Base-by-base conservation (phyloP, 2,329 filamentous ascomycete genomes). In the Cadophora sp. region DNA sequence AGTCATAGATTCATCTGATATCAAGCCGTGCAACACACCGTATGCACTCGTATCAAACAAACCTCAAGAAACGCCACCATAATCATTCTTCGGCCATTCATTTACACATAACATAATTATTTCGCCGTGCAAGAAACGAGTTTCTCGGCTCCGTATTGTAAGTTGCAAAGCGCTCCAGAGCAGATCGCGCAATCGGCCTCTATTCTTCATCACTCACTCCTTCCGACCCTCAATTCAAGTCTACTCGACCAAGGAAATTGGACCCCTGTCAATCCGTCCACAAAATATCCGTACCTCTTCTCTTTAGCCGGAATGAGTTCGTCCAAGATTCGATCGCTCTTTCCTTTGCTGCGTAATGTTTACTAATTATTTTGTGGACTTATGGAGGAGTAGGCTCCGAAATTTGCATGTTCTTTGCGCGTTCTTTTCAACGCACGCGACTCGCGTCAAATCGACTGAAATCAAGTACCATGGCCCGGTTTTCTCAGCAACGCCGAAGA, bases 261-360 rank as follows among this genome's bases (percentile, higher is more conserved):
- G 12, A 16, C 40, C 40, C 40, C 40, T 16, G 40, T 43, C 40
- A 43, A 16, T 19, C 40, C 11, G 14, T 43, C 40, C 40, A 43
- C 40, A 43, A 43, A 43, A 16, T 19, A 16, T 16, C 14, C 6
- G 14, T 19, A 43, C 4, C 34, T 16, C 40, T 16, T 43, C 12
- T 48, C 43, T 48, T 48, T 48, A 48, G 4, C 43, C 43, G 43
- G 43, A 48, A 48, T 48, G 43, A 48, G 43, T 48, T 48, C 43
- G 43, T 48, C 19, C 43, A n/a, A 48, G 19, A 48, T 43, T 12
- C 43, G 19, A 22, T 22, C 19, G n/a, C 22, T 48, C 43, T 48
- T 43, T 43, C 40, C 12, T 43, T 11, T 34, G 11, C 31, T 34
- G 11, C 5, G 5, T 34, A 37, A 8, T 19, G 40, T 43, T 19